Base-by-base conservation (phyloP, 768 basidiomycete genomes). In the Suillus clintonianus region DNA sequence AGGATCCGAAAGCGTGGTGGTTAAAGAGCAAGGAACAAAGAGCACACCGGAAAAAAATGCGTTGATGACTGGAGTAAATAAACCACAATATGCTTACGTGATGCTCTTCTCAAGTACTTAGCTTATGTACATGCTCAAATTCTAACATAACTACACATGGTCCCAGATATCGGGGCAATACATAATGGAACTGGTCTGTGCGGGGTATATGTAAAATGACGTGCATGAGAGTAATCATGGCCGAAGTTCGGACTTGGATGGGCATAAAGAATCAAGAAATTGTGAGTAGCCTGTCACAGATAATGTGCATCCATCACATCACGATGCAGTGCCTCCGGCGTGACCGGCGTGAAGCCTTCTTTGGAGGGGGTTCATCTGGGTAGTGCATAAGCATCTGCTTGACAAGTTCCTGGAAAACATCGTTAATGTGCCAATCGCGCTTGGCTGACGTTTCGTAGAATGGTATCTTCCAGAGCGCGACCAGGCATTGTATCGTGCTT, bases 371-470 rank as follows among this genome's bases (percentile, higher is more conserved):
- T 37, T 85, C 82, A 43, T 78, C 69, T 19, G 90, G 90, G 72
- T 88, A 91, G 63, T 83, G 82, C 59, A 67, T 74, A 36, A 89
- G 84, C 91, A 94, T 91, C 68, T 90, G 91, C 65, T 83, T 83
- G 54, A 92, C 78, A 34, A 94, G 82, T 64, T 90, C 89, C 68
- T 90, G 87, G 71, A 94, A 94, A 19, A 90, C 91, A 43, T 92
- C 90, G 10, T 78, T 77, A 60, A 94, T 82, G 68, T 94, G 86
- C 91, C 90, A 92, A 70, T 93, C 88, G 54, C 85, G 82, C 74
- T 94, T 94, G 11, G 92, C 91, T n/a, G 91, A 93, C 3, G 92
- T 94, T 77, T 94, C 93, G 71, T 90, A 94, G 70, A 92, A 90
- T 7, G 83, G 90, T n/a, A 92, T 77, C 15, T 80, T 79, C 91